These are phyloP conservation scores for Lasiosphaeria hispida DNA, from an alignment of 495 filamentous ascomycete species.

Conservation along the genomic window DNA sequence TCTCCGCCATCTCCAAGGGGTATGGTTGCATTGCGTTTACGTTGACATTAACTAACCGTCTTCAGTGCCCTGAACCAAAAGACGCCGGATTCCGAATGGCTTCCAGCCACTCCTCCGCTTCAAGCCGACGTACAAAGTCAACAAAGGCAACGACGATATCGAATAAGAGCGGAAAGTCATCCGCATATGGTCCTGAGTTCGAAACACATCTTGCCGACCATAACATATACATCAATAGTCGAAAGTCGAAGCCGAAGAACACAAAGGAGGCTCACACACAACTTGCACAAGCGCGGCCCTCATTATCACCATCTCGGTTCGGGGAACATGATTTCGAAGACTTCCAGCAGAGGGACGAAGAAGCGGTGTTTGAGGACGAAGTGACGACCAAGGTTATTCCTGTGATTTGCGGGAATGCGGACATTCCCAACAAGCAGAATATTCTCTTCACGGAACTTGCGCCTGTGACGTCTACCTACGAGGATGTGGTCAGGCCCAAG, in stretches of 20 bases:
- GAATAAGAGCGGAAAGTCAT: background rate
- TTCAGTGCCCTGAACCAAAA: slow-evolving; percentile 15
- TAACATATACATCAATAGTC: slow-evolving; percentile 24
- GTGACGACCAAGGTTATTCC: slow-evolving; percentile 16
- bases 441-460: slow-evolving; percentile 15
- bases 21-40: slow-evolving; percentile 5
- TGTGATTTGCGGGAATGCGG: slow-evolving; percentile 8
- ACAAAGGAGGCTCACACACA: background rate
- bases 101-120: slow-evolving; percentile 9
- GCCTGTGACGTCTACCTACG: slow-evolving; percentile 10
- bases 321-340: background rate
- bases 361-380: background rate
- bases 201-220: slow-evolving; percentile 36
- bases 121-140: slow-evolving; percentile 15
- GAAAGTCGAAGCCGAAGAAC: background rate
- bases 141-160: slow-evolving; percentile 4
- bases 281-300: background rate
- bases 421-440: slow-evolving; percentile 11
- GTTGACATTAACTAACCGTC: slow-evolving; percentile 7
- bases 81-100: slow-evolving; percentile 5
- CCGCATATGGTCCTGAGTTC: slow-evolving; percentile 33
- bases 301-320: slow-evolving; percentile 16
- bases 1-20: slow-evolving; percentile 24
- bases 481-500: slow-evolving; percentile 17
- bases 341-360: background rate